Conservation (phyloP, 2,329 filamentous ascomycete genomes). For the Claviceps sp. region DNA sequence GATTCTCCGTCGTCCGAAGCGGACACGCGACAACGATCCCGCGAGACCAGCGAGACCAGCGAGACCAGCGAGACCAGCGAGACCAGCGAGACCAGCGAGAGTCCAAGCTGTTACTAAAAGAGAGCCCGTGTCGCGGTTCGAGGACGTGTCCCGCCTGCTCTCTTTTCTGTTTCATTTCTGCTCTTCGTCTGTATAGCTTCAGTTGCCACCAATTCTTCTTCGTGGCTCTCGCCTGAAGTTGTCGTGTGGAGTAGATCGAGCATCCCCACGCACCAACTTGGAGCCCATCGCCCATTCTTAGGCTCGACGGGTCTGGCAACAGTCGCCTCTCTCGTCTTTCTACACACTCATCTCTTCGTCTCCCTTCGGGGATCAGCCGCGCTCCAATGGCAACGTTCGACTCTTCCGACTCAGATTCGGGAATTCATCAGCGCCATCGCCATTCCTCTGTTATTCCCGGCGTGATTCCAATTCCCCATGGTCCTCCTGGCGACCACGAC, state of each 20-base stretch:
- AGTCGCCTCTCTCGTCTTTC: neutral
- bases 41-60: no score
- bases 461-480: constrained; percentile 42
- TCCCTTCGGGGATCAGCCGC: neutral
- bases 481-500: constrained; percentile 32
- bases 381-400: constrained; percentile 3
- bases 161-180: no score
- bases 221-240: neutral
- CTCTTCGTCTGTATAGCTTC: no score
- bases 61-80: no score
- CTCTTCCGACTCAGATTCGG: constrained; percentile 4
- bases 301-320: neutral
- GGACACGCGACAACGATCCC: no score
- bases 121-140: no score
- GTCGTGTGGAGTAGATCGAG: neutral
- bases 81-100: no score
- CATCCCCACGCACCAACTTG: neutral
- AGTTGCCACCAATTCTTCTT: neutral
- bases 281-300: neutral
- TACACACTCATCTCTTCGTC: no score
- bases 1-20: neutral
- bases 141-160: no score
- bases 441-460: constrained; percentile 28
- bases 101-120: no score
- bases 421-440: constrained; percentile 1